Conservation (phyloP, 495 filamentous ascomycete species). For the Astrocystis sublimbata region DNA sequence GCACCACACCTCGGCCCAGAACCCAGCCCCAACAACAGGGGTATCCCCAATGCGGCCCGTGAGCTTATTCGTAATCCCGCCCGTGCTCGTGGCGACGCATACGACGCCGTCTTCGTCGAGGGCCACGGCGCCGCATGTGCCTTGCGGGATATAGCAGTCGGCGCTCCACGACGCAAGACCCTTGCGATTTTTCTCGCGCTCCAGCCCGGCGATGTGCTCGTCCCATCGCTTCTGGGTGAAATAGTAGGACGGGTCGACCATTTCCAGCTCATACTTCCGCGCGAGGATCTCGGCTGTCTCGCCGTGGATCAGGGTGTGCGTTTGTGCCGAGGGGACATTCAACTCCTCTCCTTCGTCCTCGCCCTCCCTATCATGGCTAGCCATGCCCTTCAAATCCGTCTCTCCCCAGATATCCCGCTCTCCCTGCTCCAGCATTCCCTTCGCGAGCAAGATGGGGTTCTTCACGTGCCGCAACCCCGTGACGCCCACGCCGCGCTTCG, state of each 20-base stretch:
- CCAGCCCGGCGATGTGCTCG: slow-evolving; percentile 70
- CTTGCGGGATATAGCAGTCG: slow-evolving; percentile 72
- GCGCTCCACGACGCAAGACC: slow-evolving; percentile 42
- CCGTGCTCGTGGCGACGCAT: slow-evolving; percentile 81
- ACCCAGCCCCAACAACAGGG: slow-evolving; percentile 81
- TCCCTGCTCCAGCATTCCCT: slow-evolving; percentile 67
- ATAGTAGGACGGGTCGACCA: slow-evolving; percentile 70
- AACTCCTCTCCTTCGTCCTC: slow-evolving; percentile 26
- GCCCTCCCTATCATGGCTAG: slow-evolving; percentile 7
- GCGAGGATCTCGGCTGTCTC: slow-evolving; percentile 67
- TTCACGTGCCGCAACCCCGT: slow-evolving; percentile 70
- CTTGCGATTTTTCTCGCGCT: slow-evolving; percentile 45
- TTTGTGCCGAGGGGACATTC: slow-evolving; percentile 52
- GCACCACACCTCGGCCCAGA: slow-evolving; percentile 85
- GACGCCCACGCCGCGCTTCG: slow-evolving; percentile 76
- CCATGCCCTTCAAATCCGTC: slow-evolving; percentile 4
- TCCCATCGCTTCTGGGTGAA: slow-evolving; percentile 80
- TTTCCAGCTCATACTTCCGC: slow-evolving; percentile 64
- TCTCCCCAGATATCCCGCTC: slow-evolving; percentile 43
- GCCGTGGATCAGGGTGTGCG: slow-evolving; percentile 69
- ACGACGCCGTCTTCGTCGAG: slow-evolving; percentile 71
- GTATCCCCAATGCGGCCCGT: slow-evolving; percentile 86
- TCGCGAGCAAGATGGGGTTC: slow-evolving; percentile 77
- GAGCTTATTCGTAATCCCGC: slow-evolving; percentile 86
- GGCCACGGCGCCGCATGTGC: slow-evolving; percentile 81